phyloP scores from a whole-genome alignment of 2,329 filamentous ascomycete species.

The Didymellaceae sp. region DNA sequence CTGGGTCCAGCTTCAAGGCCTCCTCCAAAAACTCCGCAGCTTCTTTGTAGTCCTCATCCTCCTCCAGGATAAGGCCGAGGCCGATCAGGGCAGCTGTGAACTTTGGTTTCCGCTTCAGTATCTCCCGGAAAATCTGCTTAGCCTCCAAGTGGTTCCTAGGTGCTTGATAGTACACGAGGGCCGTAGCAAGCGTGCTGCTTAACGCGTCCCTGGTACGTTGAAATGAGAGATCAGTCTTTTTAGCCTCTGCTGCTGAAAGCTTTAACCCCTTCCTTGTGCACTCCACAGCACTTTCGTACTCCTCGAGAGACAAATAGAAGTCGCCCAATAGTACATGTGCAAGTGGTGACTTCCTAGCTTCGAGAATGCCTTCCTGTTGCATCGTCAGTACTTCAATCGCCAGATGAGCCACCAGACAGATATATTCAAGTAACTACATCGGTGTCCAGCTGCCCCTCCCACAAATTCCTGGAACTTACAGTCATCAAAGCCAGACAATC shows the following conservation, averaged over 20 bases:
- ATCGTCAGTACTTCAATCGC: not conserved
- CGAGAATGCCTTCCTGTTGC: constrained; percentile 54
- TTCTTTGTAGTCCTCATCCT: constrained; percentile 85
- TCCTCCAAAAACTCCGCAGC: constrained; percentile 81
- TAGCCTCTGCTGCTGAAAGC: constrained; percentile 65
- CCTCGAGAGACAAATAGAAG: constrained; percentile 84
- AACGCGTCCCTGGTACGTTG: constrained; percentile 72
- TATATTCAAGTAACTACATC: no score
- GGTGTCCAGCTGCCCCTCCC: no score
- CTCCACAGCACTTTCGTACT: constrained; percentile 82
- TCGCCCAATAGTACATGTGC: constrained; percentile 83
- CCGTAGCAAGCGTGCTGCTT: constrained; percentile 80
- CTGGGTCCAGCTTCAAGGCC: constrained; percentile 74
- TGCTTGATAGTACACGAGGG: constrained; percentile 86
- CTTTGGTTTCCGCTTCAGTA: constrained; percentile 75
- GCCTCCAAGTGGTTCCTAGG: constrained; percentile 90
- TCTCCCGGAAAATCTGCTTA: constrained; percentile 80
- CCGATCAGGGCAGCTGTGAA: constrained; percentile 86
- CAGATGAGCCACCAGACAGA: no score
- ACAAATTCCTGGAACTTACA: no score
- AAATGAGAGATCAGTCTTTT: constrained; percentile 72
- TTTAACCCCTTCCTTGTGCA: constrained; percentile 76
- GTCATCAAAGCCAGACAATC: constrained; percentile 83
- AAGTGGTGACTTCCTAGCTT: constrained; percentile 70
- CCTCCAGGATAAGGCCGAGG: constrained; percentile 88